These are phyloP conservation scores for Leptographium galeiforme DNA, from an alignment of 2,329 filamentous ascomycete species.

Conservation along the genomic window DNA sequence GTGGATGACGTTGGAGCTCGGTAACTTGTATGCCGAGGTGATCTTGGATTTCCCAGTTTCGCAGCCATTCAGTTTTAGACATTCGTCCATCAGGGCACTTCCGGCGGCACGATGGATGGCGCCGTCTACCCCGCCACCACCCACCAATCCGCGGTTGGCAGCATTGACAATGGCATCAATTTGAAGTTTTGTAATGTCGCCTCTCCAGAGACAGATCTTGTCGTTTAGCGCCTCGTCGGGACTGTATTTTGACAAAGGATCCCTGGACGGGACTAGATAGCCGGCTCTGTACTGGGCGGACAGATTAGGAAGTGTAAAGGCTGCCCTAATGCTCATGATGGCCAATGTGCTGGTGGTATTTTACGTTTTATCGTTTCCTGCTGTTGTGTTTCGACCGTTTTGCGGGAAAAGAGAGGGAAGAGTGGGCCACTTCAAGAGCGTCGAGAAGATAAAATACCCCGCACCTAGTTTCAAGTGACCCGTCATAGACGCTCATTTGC, in stretches of 20 bases:
- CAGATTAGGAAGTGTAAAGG: neutral
- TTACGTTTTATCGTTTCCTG: too few relatives aligned
- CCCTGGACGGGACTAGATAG: neutral
- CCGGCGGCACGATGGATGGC: constrained; percentile 82
- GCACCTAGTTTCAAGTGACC: too few relatives aligned
- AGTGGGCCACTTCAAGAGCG: too few relatives aligned
- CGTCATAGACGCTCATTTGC: too few relatives aligned
- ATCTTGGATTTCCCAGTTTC: constrained; percentile 69
- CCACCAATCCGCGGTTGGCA: constrained; percentile 64
- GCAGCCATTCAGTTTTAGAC: constrained; percentile 58
- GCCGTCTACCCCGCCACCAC: constrained; percentile 82
- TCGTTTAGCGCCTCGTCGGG: constrained; percentile 43
- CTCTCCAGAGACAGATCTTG: constrained; percentile 54
- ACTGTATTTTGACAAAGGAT: too few relatives aligned
- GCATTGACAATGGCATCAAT: constrained; percentile 88
- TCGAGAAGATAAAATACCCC: too few relatives aligned
- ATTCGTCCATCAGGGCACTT: constrained; percentile 52
- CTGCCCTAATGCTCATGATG: neutral
- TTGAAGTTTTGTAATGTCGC: constrained; percentile 69
- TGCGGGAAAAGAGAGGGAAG: too few relatives aligned
- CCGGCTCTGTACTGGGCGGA: neutral
- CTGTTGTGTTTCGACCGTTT: too few relatives aligned
- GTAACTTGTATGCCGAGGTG: constrained; percentile 63
- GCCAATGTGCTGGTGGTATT: neutral
- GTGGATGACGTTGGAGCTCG: constrained; percentile 71